These are phyloP conservation scores for Cladorrhinum samala DNA, from an alignment of 495 filamentous ascomycete genomes.

Conservation along the genomic window DNA sequence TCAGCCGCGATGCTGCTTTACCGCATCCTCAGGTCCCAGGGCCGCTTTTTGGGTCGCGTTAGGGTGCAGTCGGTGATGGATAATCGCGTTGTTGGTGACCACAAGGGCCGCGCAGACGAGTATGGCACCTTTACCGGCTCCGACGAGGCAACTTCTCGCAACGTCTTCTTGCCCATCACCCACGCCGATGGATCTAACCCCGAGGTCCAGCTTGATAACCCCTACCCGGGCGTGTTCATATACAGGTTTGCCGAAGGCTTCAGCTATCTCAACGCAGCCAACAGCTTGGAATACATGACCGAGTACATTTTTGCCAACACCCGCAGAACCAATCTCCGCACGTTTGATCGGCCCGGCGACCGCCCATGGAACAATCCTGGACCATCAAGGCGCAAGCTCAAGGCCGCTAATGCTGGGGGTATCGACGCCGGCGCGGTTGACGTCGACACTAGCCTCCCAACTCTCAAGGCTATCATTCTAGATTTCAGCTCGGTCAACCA, in stretches of 20 bases:
- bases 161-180: constrained; percentile 86
- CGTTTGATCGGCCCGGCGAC: constrained; percentile 64
- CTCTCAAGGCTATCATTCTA: constrained; percentile 85
- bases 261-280: constrained; percentile 91
- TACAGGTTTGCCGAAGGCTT: constrained; percentile 96
- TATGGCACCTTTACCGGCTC: constrained; percentile 48
- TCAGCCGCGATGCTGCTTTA: constrained; percentile 78
- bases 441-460: constrained; percentile 54
- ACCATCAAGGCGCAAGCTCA: constrained; percentile 43
- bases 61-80: constrained; percentile 87
- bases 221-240: constrained; percentile 93
- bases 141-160: constrained; percentile 43
- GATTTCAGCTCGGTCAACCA: constrained; percentile 97
- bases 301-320: constrained; percentile 67
- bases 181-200: constrained; percentile 90
- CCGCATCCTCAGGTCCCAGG: constrained; percentile 76
- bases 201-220: constrained; percentile 65
- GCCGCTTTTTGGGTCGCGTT: constrained; percentile 82
- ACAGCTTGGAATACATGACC: constrained; percentile 80
- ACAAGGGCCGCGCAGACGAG: constrained; percentile 27
- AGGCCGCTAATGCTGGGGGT: constrained; percentile 31
- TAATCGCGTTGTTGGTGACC: constrained; percentile 64
- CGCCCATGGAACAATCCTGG: constrained; percentile 96
- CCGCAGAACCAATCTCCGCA: constrained; percentile 64
- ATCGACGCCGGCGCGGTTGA: constrained; percentile 30